phyloP scores from a whole-genome alignment of 1,139 yeast species.

The Protomyces inundatus region DNA sequence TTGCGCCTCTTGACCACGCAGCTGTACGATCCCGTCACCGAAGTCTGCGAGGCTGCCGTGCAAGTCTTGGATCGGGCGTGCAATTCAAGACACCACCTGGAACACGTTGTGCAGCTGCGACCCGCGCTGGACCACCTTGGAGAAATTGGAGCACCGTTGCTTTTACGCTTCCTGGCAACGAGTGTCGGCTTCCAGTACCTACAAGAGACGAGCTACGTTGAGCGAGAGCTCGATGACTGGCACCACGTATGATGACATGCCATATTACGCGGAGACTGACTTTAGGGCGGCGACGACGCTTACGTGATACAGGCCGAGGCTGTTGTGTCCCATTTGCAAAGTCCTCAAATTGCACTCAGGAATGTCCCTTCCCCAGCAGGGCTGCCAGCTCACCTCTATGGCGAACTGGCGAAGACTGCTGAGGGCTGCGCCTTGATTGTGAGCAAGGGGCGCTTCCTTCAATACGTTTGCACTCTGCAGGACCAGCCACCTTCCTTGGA shows the following conservation, averaged over 20 bases:
- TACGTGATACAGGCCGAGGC: constrained; percentile 54
- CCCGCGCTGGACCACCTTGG: constrained; percentile 50
- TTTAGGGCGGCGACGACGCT: constrained; percentile 44
- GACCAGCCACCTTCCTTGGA: constrained; percentile 38
- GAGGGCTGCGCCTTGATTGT: constrained; percentile 61
- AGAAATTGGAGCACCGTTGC: constrained; percentile 46
- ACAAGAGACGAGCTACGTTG: constrained; percentile 49
- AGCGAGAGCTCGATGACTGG: constrained; percentile 57
- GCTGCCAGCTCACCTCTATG: constrained; percentile 68
- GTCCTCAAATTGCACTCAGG: neutral
- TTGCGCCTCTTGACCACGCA: constrained; percentile 57
- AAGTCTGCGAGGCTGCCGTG: constrained; percentile 56
- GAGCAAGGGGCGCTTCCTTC: constrained; percentile 47
- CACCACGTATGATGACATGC: constrained; percentile 39
- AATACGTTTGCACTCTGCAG: constrained; percentile 39
- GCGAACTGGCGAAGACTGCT: constrained; percentile 70
- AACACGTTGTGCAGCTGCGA: constrained; percentile 44
- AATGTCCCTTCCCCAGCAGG: neutral
- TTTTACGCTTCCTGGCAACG: constrained; percentile 53
- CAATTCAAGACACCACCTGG: constrained; percentile 41
- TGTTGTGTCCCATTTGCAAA: constrained; percentile 10
- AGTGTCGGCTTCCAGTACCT: constrained; percentile 54
- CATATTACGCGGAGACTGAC: neutral
- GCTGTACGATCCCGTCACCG: constrained; percentile 59
- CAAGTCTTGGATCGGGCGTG: constrained; percentile 49